A percentile compares a stretch with the other conserved stretches of the same genome.
phyloP scores from a whole-genome alignment of 2,329 filamentous ascomycete species.

The Knufia fluminis region DNA sequence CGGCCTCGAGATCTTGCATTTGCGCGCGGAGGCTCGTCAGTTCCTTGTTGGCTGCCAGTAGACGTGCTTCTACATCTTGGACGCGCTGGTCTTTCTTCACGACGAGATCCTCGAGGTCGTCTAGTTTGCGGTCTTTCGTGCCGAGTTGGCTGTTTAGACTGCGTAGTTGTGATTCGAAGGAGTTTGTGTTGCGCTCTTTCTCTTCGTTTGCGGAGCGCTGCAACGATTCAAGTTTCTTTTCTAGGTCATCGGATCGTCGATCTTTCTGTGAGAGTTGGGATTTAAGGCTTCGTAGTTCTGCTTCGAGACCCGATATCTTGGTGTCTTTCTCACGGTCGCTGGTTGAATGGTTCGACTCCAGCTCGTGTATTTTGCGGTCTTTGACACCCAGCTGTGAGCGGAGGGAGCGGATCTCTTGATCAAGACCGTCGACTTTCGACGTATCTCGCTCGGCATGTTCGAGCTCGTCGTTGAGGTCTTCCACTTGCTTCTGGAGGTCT shows the following conservation, averaged over 20 bases:
- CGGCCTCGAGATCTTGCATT: constrained; percentile 65
- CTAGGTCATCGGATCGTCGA: constrained; percentile 16
- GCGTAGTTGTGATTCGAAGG: constrained; percentile 54
- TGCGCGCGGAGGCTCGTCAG: constrained; percentile 63
- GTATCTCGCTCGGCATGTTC: constrained; percentile 61
- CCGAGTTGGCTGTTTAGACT: constrained; percentile 84
- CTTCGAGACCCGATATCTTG: constrained; percentile 16
- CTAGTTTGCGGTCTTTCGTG: constrained; percentile 79
- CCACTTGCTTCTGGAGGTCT: constrained; percentile 57
- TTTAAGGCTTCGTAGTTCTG: constrained; percentile 18
- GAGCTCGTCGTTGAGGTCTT: constrained; percentile 61
- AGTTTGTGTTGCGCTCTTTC: constrained; percentile 15
- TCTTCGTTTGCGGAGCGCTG: constrained; percentile 14
- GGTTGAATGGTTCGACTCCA: constrained; percentile 74
- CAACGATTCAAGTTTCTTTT: constrained; percentile 14
- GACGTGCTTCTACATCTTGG: constrained; percentile 79
- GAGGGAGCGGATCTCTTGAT: constrained; percentile 76
- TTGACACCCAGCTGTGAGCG: constrained; percentile 84
- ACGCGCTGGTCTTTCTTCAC: constrained; percentile 80
- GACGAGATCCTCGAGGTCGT: constrained; percentile 76
- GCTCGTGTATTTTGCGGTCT: constrained; percentile 78
- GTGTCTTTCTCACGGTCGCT: constrained; percentile 75
- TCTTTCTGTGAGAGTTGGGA: constrained; percentile 19
- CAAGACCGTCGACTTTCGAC: constrained; percentile 65
- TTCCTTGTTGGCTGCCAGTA: constrained; percentile 69